These are phyloP conservation scores for Teratosphaeria pseudoeucalypti DNA, from an alignment of 2,329 filamentous ascomycete genomes.

Conservation along the genomic window DNA sequence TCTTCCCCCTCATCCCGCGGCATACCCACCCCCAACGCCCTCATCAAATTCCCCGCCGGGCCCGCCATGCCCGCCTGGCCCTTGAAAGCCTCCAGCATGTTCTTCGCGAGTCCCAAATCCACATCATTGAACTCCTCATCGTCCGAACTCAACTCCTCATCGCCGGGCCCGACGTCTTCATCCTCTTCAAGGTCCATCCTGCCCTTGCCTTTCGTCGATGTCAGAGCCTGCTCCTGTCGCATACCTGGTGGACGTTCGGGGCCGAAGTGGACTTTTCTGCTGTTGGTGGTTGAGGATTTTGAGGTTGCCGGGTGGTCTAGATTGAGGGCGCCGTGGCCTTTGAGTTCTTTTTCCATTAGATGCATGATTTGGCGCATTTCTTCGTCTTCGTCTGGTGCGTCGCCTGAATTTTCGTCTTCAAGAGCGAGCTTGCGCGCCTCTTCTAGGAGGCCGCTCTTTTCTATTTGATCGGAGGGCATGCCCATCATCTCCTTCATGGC, in stretches of 20 bases:
- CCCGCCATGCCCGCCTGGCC: conserved; percentile 77
- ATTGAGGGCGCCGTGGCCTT: conserved; percentile 53
- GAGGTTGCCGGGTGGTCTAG: conserved; percentile 6
- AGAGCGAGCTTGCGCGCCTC: conserved; percentile 27
- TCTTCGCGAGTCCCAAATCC: conserved; percentile 80
- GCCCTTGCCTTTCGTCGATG: conserved; percentile 10
- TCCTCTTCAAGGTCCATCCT: conserved; percentile 8
- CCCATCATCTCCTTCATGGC: conserved; percentile 95
- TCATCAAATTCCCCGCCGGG: conserved; percentile 77
- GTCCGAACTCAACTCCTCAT: conserved; percentile 29
- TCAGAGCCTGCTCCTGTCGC: conserved; percentile 3
- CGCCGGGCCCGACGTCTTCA: conserved; percentile 31
- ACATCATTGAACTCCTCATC: conserved; percentile 55
- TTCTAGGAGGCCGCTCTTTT: conserved; percentile 23
- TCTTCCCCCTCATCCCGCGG: conserved; percentile 60
- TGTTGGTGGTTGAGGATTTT: conserved; percentile 9
- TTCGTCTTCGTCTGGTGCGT: conserved; percentile 43
- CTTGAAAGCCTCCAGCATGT: conserved; percentile 86
- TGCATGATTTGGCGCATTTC: conserved; percentile 56
- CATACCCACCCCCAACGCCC: conserved; percentile 71
- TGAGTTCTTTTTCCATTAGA: conserved; percentile 64
- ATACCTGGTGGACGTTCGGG: conserved; percentile 20
- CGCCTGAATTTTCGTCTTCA: conserved; percentile 34
- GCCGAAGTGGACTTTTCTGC: conserved; percentile 12
- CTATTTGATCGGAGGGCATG: conserved; percentile 37